Conservation (phyloP, 2,329 filamentous ascomycete genomes). For the Cryoendolithus antarcticus region DNA sequence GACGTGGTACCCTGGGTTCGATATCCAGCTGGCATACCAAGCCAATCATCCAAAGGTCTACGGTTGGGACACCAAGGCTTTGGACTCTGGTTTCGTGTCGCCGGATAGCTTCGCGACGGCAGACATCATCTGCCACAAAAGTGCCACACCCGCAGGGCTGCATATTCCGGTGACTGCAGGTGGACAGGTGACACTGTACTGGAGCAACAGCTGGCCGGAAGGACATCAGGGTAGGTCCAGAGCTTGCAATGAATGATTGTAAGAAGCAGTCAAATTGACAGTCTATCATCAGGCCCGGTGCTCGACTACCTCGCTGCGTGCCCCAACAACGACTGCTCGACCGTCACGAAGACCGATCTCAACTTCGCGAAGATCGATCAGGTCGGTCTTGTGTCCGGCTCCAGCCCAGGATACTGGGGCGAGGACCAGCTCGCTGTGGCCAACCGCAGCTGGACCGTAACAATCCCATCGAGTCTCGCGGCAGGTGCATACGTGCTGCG, state of each 20-base stretch:
- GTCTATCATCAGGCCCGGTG: slow-evolving; percentile 37
- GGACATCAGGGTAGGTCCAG: slow-evolving; percentile 35
- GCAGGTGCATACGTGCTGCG: slow-evolving; percentile 42
- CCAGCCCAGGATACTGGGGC: slow-evolving; percentile 40
- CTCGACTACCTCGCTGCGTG: slow-evolving; percentile 53
- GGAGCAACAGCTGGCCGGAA: slow-evolving; percentile 51
- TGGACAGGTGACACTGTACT: slow-evolving; percentile 27
- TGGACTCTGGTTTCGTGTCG: slow-evolving; percentile 16
- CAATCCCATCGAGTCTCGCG: slow-evolving; percentile 30
- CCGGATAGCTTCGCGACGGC: slow-evolving; percentile 15
- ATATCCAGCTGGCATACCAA: slow-evolving; percentile 5
- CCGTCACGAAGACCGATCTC: slow-evolving; percentile 40
- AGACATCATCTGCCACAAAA: slow-evolving; percentile 27
- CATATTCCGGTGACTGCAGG: slow-evolving; percentile 24
- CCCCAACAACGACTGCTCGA: slow-evolving; percentile 42
- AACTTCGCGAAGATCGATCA: slow-evolving; percentile 54
- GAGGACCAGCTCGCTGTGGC: slow-evolving; percentile 39
- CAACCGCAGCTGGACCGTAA: slow-evolving; percentile 36
- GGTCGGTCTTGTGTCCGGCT: slow-evolving; percentile 38
- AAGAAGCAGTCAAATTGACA: no score
- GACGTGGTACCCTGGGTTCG: slow-evolving; percentile 26
- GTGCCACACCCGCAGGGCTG: slow-evolving; percentile 18
- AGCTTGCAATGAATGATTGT: no score
- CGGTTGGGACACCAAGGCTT: slow-evolving; percentile 3
- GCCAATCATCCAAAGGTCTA: slow-evolving; percentile 3